Conservation (phyloP, 257 asterid genomes). For the Lantana camara region DNA sequence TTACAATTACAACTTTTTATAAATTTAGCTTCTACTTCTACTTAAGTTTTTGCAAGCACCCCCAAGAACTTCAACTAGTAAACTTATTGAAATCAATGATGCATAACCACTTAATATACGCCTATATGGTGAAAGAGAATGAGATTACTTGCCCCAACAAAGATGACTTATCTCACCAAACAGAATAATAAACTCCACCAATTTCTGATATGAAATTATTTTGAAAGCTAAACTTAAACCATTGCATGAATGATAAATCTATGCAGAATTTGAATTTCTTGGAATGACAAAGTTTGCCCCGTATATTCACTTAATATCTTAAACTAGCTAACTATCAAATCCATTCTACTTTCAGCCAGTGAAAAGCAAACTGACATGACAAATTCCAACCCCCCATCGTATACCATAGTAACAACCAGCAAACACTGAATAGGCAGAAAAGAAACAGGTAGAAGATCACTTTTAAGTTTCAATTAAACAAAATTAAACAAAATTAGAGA, state of each 20-base stretch:
- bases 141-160: conserved; percentile 8
- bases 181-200: conserved; percentile 6
- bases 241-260: background rate
- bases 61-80: background rate
- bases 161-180: background rate
- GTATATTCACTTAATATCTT: conserved; percentile 16
- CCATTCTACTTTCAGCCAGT: background rate
- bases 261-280: background rate
- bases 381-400: conserved; percentile 7
- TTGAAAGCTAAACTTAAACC: background rate
- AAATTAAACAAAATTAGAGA: background rate
- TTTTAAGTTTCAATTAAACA: background rate
- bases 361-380: background rate
- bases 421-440: background rate
- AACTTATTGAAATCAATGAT: background rate
- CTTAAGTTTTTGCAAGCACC: no score
- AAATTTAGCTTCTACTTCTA: no score
- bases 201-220: background rate
- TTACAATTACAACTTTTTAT: no score
- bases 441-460: background rate
- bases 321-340: conserved; percentile 1
- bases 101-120: background rate
- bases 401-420: conserved; percentile 2
- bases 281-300: background rate
- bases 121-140: background rate